phyloP scores from a whole-genome alignment of 345 rosid species.

The Zanthoxylum bungeanum region DNA sequence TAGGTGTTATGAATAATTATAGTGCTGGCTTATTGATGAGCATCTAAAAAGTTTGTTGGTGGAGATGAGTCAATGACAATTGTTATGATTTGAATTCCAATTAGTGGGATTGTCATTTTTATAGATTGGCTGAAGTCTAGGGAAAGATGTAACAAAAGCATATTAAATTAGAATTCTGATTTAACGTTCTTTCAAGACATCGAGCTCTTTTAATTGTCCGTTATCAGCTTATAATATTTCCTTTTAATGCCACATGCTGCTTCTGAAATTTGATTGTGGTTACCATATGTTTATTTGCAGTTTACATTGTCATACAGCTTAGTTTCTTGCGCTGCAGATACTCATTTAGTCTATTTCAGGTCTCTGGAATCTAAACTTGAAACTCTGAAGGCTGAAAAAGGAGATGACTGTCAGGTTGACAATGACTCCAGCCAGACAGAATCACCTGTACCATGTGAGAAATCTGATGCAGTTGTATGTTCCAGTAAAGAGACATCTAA shows the following conservation, averaged over 20 bases:
- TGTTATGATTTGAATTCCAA: not conserved
- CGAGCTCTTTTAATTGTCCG: not conserved
- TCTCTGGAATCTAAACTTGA: conserved; percentile 76
- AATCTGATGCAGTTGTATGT: conserved; percentile 52
- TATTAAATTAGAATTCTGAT: not conserved
- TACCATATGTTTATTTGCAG: not conserved
- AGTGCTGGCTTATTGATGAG: not conserved
- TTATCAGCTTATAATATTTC: not conserved
- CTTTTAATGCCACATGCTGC: not conserved
- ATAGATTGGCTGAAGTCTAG: not conserved
- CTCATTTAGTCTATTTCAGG: conserved; percentile 33
- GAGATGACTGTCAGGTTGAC: conserved; percentile 30
- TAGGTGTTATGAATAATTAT: not conserved
- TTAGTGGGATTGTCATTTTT: not conserved
- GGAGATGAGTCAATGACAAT: not conserved
- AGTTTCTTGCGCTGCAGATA: not conserved
- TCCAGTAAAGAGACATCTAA: conserved; percentile 57
- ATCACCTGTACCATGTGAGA: conserved; percentile 50
- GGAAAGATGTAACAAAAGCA: not conserved
- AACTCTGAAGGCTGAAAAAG: conserved; percentile 57
- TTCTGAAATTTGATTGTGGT: not conserved
- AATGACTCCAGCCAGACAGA: conserved; percentile 64
- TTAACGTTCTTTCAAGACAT: not conserved
- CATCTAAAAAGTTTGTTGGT: not conserved
- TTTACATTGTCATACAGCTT: not conserved